Evolutionary conservation across 2,329 filamentous ascomycete species (phyloP), one percentile per base, ranked within the genome.

Genomic region (Verticillium dahliae): DNA sequence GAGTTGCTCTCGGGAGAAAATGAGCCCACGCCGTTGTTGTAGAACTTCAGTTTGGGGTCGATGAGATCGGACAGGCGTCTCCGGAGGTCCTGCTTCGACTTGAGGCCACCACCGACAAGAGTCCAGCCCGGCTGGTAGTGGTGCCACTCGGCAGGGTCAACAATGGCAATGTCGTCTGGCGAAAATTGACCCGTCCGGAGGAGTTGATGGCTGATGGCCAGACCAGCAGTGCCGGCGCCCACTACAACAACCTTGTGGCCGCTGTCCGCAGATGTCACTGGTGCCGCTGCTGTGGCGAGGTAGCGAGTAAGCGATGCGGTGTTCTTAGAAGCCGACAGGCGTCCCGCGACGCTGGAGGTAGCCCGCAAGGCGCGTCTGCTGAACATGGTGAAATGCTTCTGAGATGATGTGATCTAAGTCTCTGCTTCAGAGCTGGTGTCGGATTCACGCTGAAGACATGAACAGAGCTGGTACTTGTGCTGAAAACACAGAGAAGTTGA

Each of bases 91-190:
- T 87, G 76, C 69, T 85, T 86, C 56, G 76, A 80, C 72, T 89
- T 89, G 45, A 90, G 77, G 3, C 87, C 87, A 45, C 84, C 86
- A 54, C 86, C 87, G 2, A 89, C 87, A 1, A 90, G 77, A 1
- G 87, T 90, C 86, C 86, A 90, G 60, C 87, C 87, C 1, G 87
- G 85, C 71, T 90, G 87, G 70, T 89, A 90, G 74, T 90, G 80
- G 69, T 90, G 86, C 78, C 80, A 86, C 65, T 74, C 70, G 1
- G 86, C 80, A 0, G 87, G 87, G 65, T 90, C 87, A 54, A 90
- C 74, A 33, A 90, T 68, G 34, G 87, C 86, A 63, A 90, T 87
- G 63, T 90, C 87, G 37, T 85, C 77, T 54, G 78, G 74, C 0
- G 72, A 65, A 67, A 88, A 89, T 33, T 79, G 79, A 54, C 84